Evolutionary conservation across 1,284 basidiomycete genomes (phyloP).

Genomic region (Sparassis latifolia): DNA sequence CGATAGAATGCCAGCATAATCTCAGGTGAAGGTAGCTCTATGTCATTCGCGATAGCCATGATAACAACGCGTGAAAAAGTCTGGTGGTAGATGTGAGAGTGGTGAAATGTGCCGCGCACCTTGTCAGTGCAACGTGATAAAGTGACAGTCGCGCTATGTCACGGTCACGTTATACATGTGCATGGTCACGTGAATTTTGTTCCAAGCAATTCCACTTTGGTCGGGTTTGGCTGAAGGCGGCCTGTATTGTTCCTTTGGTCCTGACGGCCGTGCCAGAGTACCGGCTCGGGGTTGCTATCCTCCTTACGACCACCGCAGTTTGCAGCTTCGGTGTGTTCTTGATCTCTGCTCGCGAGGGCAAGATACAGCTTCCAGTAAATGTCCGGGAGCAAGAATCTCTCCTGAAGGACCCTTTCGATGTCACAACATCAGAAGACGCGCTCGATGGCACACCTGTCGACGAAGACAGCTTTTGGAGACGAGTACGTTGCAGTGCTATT

Average conservation of each 20-base stretch:
- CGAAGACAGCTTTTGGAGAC: slow-evolving; percentile 65
- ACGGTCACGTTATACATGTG: too few species aligned
- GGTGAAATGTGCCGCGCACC: not conserved
- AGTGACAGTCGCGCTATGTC: too few species aligned
- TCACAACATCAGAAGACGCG: slow-evolving; percentile 63
- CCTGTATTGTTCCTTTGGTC: too few species aligned
- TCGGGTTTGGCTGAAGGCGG: too few species aligned
- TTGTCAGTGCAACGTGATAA: too few species aligned
- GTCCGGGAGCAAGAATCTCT: slow-evolving; percentile 29
- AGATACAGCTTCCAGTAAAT: slow-evolving; percentile 49
- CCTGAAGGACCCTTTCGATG: slow-evolving; percentile 68
- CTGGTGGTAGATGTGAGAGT: not conserved
- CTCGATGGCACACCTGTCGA: slow-evolving; percentile 74
- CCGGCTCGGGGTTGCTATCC: slow-evolving; percentile 48
- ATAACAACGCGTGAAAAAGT: not conserved
- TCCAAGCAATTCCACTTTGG: too few species aligned
- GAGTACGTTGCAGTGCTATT: slow-evolving; percentile 22
- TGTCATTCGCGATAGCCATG: slow-evolving; percentile 12
- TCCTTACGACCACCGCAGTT: slow-evolving; percentile 37
- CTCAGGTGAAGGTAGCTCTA: slow-evolving; percentile 23
- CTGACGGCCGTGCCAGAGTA: slow-evolving; percentile 42
- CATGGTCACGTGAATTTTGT: too few species aligned
- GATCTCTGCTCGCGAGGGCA: slow-evolving; percentile 38
- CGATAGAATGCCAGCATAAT: slow-evolving; percentile 87
- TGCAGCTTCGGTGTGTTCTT: slow-evolving; percentile 40